phyloP scores from a whole-genome alignment of 768 basidiomycete species.

The Wakefieldia striispora region DNA sequence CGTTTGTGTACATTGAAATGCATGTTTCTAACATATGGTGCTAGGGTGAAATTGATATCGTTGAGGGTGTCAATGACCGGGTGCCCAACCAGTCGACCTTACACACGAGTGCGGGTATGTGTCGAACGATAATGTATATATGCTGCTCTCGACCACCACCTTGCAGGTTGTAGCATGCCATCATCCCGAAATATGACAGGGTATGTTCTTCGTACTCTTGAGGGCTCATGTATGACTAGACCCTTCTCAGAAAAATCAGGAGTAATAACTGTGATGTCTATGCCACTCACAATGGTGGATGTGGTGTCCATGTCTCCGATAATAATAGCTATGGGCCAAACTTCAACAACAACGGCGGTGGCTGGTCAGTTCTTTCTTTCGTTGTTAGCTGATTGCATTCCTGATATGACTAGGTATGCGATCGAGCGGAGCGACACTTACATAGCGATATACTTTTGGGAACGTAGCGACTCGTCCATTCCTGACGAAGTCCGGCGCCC shows the following conservation, averaged over 20 bases:
- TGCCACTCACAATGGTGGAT: constrained; percentile 28
- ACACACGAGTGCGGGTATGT: constrained; percentile 26
- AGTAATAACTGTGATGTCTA: constrained; percentile 27
- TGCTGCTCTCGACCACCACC: background rate
- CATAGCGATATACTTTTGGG: constrained; percentile 42
- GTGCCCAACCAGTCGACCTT: constrained; percentile 30
- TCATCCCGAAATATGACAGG: constrained; percentile 30
- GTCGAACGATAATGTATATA: no score
- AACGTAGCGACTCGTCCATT: constrained; percentile 32
- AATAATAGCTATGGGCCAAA: constrained; percentile 32
- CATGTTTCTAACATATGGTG: background rate
- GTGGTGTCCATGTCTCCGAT: constrained; percentile 26
- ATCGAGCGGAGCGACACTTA: constrained; percentile 27
- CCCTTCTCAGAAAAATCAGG: constrained; percentile 9
- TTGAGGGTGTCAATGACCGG: constrained; percentile 33
- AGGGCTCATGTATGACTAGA: background rate
- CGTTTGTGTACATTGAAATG: background rate
- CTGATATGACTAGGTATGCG: constrained; percentile 32
- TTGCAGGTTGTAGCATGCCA: constrained; percentile 31
- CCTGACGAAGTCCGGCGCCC: constrained; percentile 33
- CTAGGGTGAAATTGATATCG: constrained; percentile 33
- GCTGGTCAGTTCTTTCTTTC: constrained; percentile 25
- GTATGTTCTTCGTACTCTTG: constrained; percentile 14
- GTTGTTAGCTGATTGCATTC: background rate
- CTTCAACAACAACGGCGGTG: constrained; percentile 39